Evolutionary conservation across 1,284 basidiomycete species (phyloP), one percentile per base, ranked within the genome.

Genomic region (Ustilago lituana): DNA sequence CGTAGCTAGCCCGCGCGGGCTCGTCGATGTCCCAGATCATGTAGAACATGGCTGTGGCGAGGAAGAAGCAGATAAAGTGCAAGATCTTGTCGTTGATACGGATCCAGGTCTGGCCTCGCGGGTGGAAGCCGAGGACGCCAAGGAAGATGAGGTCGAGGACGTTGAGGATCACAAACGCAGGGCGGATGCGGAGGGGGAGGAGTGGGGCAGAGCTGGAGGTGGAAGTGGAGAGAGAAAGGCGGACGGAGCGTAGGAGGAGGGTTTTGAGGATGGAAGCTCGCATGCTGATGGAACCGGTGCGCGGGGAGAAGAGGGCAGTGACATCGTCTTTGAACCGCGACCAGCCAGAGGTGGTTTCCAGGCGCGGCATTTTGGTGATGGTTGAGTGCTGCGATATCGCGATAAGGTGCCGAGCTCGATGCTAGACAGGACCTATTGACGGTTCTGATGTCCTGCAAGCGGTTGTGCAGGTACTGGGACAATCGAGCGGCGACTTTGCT

Each of bases 11-110:
- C 1, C 75, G 40, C 2, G 67, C 78, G 0, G 62, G 49, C 88
- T 94, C 91, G 67, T 94, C 91, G 11, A 93, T 89, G 71, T 92
- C 91, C 59, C 91, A 88, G 44, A 93, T 91, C 76, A 91, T 90
- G 82, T 92, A 94, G 82, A 93, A 93, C 6, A 92, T 86, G 5
- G 84, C 88, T 0, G 92, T 93, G 0, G 92, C 91, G 26, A 90
- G 64, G 59, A 85, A 85, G 72, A 95, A 89, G 81, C 91, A 92
- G 20, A 91, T 76, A 79, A 94, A 93, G 77, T 92, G 93, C 24
- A 93, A 83, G 12, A 93, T 76, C 83, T 93, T 93, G 86, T 91
- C 90, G 79, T 91, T 91, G 29, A 93, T 80, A 0, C 90, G 90
- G 10, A 93, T 80, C 56, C 64, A 76, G 0, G 58, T 39, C 23